phyloP scores from a whole-genome alignment of 345 rosid genomes.

The Boechera divaricarpa region DNA sequence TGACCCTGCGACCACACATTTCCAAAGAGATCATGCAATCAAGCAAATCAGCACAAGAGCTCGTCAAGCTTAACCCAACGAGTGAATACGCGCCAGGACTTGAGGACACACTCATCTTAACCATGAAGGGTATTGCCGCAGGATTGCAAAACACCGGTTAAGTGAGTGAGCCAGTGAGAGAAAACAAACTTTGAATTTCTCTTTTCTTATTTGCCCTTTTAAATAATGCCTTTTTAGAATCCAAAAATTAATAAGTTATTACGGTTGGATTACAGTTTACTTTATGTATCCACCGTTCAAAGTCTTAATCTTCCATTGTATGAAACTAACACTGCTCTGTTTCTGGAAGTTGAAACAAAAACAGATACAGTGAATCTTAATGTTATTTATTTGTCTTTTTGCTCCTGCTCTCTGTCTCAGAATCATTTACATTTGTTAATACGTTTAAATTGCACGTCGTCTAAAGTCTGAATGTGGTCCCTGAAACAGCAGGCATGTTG shows the following conservation, averaged over 20 bases:
- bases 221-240: constrained; percentile 17
- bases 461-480: constrained; percentile 38
- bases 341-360: constrained; percentile 39
- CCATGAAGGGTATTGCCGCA: constrained; percentile 98
- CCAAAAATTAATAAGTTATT: constrained; percentile 31
- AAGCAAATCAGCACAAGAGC: constrained; percentile 74
- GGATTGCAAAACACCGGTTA: constrained; percentile 97
- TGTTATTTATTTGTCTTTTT: constrained; percentile 25
- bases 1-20: constrained; percentile 74
- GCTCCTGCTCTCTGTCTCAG: constrained; percentile 13
- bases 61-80: constrained; percentile 74
- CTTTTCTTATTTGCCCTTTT: background rate
- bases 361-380: constrained; percentile 34
- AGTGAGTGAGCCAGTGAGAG: constrained; percentile 22
- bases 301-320: constrained; percentile 30
- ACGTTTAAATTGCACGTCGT: constrained; percentile 20
- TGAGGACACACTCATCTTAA: constrained; percentile 97
- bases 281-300: constrained; percentile 45
- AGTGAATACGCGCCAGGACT: constrained; percentile 92
- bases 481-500: constrained; percentile 40
- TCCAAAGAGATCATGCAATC: constrained; percentile 83
- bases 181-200: background rate
- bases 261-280: constrained; percentile 46
- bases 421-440: constrained; percentile 17
- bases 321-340: constrained; percentile 35